Evolutionary conservation across 139 green algal species (phyloP).

Genomic region (Nannochloris sp.): DNA sequence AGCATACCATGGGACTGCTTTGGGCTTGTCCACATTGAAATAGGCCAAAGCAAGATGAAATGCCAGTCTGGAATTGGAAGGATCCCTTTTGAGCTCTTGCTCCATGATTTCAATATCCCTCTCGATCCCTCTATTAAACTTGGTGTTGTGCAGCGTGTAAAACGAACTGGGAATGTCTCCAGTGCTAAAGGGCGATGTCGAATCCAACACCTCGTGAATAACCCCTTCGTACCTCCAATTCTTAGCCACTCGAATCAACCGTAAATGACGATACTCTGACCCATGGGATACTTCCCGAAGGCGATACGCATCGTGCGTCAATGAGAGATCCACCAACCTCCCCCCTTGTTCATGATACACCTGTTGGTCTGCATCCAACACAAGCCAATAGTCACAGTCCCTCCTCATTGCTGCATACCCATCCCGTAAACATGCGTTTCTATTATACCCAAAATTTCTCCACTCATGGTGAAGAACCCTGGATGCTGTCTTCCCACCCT

Average conservation of each 20-base stretch:
- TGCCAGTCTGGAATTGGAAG: neutral
- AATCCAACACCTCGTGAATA: conserved; percentile 8
- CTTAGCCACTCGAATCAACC: neutral
- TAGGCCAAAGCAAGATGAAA: conserved; percentile 4
- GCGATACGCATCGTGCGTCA: neutral
- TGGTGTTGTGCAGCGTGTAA: neutral
- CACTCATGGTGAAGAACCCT: neutral
- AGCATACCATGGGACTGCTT: too few relatives aligned
- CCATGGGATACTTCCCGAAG: neutral
- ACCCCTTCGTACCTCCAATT: conserved; percentile 3
- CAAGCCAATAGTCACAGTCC: conserved; percentile 5
- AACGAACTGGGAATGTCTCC: neutral
- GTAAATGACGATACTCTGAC: conserved; percentile 1
- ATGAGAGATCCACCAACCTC: neutral
- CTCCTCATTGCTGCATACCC: neutral
- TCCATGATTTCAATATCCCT: conserved; percentile 1
- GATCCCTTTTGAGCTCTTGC: neutral
- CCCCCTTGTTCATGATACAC: neutral
- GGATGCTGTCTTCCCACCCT: neutral
- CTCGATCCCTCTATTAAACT: neutral
- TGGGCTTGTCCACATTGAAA: neutral
- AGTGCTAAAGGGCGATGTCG: neutral
- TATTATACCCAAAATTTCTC: conserved; percentile 10
- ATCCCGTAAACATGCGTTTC: conserved; percentile 2
- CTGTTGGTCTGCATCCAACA: conserved; percentile 10